Conservation (phyloP, 176 grass and related monocot genomes). For the Microstegium vimineum region DNA sequence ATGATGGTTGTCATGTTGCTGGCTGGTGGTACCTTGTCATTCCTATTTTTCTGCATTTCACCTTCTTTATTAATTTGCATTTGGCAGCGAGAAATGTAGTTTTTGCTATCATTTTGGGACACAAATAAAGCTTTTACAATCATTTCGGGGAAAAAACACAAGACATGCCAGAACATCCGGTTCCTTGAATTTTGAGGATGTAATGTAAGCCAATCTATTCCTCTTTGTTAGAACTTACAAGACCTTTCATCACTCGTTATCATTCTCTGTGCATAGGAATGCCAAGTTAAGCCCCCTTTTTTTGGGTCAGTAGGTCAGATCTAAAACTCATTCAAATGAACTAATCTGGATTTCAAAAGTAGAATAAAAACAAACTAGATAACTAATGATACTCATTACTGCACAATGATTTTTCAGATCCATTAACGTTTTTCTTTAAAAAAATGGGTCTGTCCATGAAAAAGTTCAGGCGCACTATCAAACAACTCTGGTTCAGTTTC, state of each 20-base stretch:
- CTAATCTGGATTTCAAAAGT: not conserved
- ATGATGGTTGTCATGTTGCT: not conserved
- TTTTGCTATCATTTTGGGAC: not conserved
- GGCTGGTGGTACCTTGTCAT: not conserved
- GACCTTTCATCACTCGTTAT: not conserved
- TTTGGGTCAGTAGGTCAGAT: not conserved
- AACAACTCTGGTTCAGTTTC: not conserved
- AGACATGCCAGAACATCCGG: not conserved
- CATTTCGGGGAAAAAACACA: no score
- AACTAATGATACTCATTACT: not conserved
- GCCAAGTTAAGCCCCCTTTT: not conserved
- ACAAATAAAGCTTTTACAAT: not conserved
- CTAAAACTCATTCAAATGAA: not conserved
- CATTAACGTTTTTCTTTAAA: no score
- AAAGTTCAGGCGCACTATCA: not conserved
- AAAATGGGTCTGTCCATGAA: not conserved
- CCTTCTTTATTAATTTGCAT: not conserved
- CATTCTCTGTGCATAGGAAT: not conserved
- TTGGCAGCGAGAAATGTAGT: not conserved
- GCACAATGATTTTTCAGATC: not conserved
- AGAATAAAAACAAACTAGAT: not conserved
- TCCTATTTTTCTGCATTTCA: not conserved
- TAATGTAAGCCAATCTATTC: not conserved
- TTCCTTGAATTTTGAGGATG: not conserved
- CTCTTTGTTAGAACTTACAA: not conserved